Evolutionary conservation across 2,329 filamentous ascomycete genomes (phyloP).

Genomic region (Epichloe aotearoae): DNA sequence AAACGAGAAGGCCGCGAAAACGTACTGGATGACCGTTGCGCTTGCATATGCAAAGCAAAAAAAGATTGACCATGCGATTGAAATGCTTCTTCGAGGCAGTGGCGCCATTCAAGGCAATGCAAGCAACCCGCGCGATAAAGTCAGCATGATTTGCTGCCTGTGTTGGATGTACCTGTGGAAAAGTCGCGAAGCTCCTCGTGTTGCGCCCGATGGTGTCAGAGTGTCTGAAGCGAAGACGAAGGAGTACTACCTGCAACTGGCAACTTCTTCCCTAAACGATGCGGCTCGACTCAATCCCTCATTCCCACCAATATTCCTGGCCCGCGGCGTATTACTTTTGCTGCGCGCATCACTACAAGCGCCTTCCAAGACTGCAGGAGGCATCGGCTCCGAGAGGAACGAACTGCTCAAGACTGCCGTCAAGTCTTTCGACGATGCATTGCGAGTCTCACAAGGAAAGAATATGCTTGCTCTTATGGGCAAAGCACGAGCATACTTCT

Average conservation of each 20-base stretch:
- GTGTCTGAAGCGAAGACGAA: constrained; percentile 74
- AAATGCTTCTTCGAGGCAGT: constrained; percentile 61
- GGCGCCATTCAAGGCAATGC: constrained; percentile 56
- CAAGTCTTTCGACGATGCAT: constrained; percentile 90
- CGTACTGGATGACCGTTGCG: constrained; percentile 96
- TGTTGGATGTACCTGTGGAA: constrained; percentile 90
- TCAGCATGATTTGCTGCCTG: constrained; percentile 70
- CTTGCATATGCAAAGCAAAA: constrained; percentile 94
- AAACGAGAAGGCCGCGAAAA: constrained; percentile 81
- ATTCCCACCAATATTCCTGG: constrained; percentile 82
- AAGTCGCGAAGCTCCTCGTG: constrained; percentile 62
- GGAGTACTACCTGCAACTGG: constrained; percentile 79
- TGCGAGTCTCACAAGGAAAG: constrained; percentile 67
- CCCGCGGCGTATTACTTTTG: constrained; percentile 77
- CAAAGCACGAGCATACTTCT: constrained; percentile 75
- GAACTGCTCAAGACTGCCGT: constrained; percentile 75
- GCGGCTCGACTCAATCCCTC: constrained; percentile 88
- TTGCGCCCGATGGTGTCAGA: constrained; percentile 47
- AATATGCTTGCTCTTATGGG: constrained; percentile 91
- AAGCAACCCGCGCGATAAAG: constrained; percentile 65
- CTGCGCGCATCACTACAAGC: constrained; percentile 75
- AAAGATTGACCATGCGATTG: constrained; percentile 74
- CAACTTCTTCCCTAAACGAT: constrained; percentile 87
- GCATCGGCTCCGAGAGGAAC: constrained; percentile 57
- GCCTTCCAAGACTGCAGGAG: constrained; percentile 54